These are phyloP conservation scores for Vanilla planifolia DNA, from an alignment of 106 monocot species.

Conservation along the genomic window DNA sequence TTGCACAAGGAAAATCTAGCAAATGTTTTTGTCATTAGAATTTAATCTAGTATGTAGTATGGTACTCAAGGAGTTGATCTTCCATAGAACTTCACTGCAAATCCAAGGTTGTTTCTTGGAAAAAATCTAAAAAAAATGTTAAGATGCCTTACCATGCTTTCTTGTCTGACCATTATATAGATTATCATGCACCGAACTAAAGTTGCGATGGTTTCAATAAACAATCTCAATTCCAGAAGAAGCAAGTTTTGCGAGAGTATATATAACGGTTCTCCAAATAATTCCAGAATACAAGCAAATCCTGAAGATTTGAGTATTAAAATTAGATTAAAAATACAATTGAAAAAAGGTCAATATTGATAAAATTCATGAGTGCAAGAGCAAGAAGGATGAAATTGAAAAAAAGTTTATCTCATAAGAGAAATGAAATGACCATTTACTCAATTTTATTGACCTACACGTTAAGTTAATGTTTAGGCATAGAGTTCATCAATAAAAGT, in stretches of 20 bases:
- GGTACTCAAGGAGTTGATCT: too few relatives aligned
- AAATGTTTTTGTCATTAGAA: too few relatives aligned
- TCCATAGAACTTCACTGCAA: not conserved
- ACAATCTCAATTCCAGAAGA: conserved; percentile 74
- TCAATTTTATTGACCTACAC: too few relatives aligned
- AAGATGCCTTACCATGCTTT: conserved; percentile 76
- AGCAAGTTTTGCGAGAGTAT: conserved; percentile 91
- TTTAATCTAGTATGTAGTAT: too few relatives aligned
- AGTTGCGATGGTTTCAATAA: conserved; percentile 75
- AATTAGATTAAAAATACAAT: conserved; percentile 2
- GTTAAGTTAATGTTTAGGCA: too few relatives aligned
- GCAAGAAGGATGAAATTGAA: too few relatives aligned
- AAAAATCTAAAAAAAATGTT: not conserved
- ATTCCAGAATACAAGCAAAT: conserved; percentile 87
- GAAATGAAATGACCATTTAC: too few relatives aligned
- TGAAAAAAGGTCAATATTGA: not conserved
- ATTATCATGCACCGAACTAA: conserved; percentile 67
- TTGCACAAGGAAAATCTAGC: too few relatives aligned
- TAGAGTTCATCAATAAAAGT: too few relatives aligned
- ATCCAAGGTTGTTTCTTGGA: conserved; percentile 1
- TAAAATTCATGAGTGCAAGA: too few relatives aligned
- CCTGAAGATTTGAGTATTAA: conserved; percentile 41
- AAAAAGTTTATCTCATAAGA: too few relatives aligned
- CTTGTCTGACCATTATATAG: conserved; percentile 36
- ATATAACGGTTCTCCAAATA: conserved; percentile 90